Evolutionary conservation across 495 filamentous ascomycete genomes (phyloP), one percentile per base, ranked within the genome.

Genomic region (Aspergillus funiculosus): DNA sequence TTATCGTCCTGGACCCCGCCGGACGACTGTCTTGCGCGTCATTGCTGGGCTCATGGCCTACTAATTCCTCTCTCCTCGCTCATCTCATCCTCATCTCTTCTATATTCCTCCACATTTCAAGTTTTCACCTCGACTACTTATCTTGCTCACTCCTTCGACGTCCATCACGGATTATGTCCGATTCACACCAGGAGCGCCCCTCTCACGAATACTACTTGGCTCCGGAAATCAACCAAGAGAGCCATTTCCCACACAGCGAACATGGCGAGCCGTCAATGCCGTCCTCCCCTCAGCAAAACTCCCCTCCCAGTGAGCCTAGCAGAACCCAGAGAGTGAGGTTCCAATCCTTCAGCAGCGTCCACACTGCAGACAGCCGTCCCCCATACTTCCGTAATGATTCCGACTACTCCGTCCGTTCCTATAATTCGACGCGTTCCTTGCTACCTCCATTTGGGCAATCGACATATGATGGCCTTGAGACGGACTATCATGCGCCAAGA

Each of bases 271-370:
- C 30, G 18, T 9, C 35, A 6, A 38, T n/a, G n/a, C 14, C 30
- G 18, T 7, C 19, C 20, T 30, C 41, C 18, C 17, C 3, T 13
- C 18, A 19, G 28, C 13, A 9, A 8, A 18, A 24, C 13, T 6
- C 5, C 10, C 11, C 29, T 29, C 21, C 20, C 6, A 6, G 18
- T 9, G 42, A 36, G 20, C 21, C 42, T 14, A 27, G 14, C 31
- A 32, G 46, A 9, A 29, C 36, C n/a, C 30, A 48, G 3, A 36
- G 46, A 10, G 46, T 48, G 37, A 41, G 46, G 15, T 59, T 59
- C 25, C 52, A 44, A 18, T 59, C 56, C 14, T 44, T 59, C 42
- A 55, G 48, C 31, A 41, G 46, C 15, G 26, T 43, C 13, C 36
- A 39, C 11, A 36, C 34, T 8, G 40, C 36, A 10, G 31, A 43